Conservation (phyloP, 768 basidiomycete genomes). For the Mycena vitilis region DNA sequence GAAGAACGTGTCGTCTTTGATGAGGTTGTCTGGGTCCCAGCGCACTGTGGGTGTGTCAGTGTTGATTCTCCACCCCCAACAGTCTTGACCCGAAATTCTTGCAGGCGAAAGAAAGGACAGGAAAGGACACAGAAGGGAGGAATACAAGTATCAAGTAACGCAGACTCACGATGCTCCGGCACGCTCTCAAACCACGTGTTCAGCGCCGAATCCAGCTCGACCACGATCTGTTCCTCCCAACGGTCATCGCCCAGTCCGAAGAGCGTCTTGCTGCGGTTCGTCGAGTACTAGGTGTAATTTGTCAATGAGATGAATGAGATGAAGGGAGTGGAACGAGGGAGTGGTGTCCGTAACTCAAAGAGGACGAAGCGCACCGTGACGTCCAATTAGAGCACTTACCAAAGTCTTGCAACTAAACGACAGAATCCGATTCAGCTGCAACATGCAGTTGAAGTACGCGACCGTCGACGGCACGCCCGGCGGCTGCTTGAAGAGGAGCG, state of each 20-base stretch:
- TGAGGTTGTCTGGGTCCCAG: constrained; percentile 26
- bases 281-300: constrained; percentile 82
- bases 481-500: constrained; percentile 63
- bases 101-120: too few species aligned
- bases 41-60: too few species aligned
- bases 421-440: constrained; percentile 45
- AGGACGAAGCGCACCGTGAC: too few species aligned
- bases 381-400: too few species aligned
- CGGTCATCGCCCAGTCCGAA: constrained; percentile 37
- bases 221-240: constrained; percentile 77
- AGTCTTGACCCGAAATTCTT: too few species aligned
- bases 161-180: constrained; percentile 23
- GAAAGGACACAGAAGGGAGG: too few species aligned
- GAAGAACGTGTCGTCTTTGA: constrained; percentile 20
- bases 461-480: constrained; percentile 51
- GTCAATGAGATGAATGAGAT: too few species aligned
- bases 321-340: too few species aligned
- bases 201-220: constrained; percentile 79
- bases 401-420: constrained; percentile 53
- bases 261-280: constrained; percentile 59
- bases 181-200: constrained; percentile 30
- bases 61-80: too few species aligned
- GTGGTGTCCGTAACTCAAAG: too few species aligned
- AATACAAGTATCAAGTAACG: too few species aligned
- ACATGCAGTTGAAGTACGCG: constrained; percentile 55